Base-by-base conservation (phyloP, 257 asterid species). In the Solanum chiquidenum region DNA sequence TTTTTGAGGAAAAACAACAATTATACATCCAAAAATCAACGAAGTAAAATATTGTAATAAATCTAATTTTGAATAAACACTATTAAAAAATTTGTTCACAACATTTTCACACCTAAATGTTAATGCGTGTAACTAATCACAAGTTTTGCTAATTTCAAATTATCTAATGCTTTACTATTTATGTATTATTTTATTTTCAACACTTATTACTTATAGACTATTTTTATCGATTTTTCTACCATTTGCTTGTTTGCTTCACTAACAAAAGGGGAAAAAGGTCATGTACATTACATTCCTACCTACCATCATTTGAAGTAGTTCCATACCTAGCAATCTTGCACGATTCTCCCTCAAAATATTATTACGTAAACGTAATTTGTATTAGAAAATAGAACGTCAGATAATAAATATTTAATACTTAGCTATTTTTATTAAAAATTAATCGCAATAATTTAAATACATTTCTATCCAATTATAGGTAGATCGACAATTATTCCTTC, bases 61-160 rank as follows among this genome's bases (percentile, higher is more conserved):
- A 14, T 29, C 5, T 13, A 29, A 14, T 14, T 14, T 69, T 14
- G 5, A 13, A 11, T 68, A 29, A 69, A 69, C 5, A 7, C 37
- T 7, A 12, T 7, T 1, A 25, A 12, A 1, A 0, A 0, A 1
- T 18, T 69, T 0, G 6, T 2, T 7, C 1, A 13, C 29, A 69
- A 69, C 38, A 69, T 69, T 29, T 69, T 69, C 38, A 69, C 35
- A 12, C 73, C 0, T 5, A 10, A 66, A 66, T 11, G 14, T 27
- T 25, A 29, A 64, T n/a, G 13, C 25, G 72, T 64, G 16, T 27
- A 64, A 64, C 72, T n/a, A 64, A n/a, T 25, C 16, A 64, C 12
- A 12, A 64, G 33, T 25, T 5, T n/a, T 9, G 33, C 72, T 64
- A 64, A 2, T 64, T 64, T n/a, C 29, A 10, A 12, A 25, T 11